A percentile compares a stretch with the other conserved stretches of the same genome.
phyloP scores from a whole-genome alignment of 495 filamentous ascomycete species.

The Hyphodiscus hymeniophilus region DNA sequence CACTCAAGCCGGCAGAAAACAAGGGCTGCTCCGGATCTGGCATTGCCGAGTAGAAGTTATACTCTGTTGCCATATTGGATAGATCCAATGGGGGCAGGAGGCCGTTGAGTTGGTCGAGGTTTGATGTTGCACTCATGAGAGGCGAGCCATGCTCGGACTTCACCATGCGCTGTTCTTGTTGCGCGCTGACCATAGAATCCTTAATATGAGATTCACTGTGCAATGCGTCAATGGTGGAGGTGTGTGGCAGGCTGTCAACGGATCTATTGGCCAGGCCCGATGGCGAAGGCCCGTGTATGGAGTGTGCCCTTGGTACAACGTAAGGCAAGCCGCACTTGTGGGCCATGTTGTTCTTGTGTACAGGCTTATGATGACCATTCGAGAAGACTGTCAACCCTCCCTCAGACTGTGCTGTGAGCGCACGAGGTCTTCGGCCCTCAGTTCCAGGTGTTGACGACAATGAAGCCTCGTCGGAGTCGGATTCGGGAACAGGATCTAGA shows the following conservation, averaged over 20 bases:
- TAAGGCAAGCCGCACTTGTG: slow-evolving; percentile 80
- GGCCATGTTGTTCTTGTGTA: slow-evolving; percentile 77
- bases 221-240: slow-evolving; percentile 29
- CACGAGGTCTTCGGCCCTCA: slow-evolving; percentile 52
- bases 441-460: slow-evolving; percentile 40
- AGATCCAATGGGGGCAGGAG: slow-evolving; percentile 60
- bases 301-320: slow-evolving; percentile 65
- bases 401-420: slow-evolving; percentile 80
- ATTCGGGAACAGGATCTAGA: slow-evolving; percentile 67
- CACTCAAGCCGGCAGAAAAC: slow-evolving; percentile 55
- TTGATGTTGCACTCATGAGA: slow-evolving; percentile 42
- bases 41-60: slow-evolving; percentile 43
- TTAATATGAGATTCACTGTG: slow-evolving; percentile 32
- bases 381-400: slow-evolving; percentile 74
- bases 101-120: slow-evolving; percentile 51
- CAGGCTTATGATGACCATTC: slow-evolving; percentile 90
- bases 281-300: slow-evolving; percentile 47
- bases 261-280: slow-evolving; percentile 53
- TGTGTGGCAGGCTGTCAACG: slow-evolving; percentile 56
- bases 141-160: slow-evolving; percentile 71
- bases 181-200: slow-evolving; percentile 36
- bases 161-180: slow-evolving; percentile 43
- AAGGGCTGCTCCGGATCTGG: slow-evolving; percentile 56
- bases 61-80: slow-evolving; percentile 35
- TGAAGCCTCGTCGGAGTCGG: slow-evolving; percentile 41